Conservation (phyloP, 2,329 filamentous ascomycete species). For the Exutisphaerella laricina region DNA sequence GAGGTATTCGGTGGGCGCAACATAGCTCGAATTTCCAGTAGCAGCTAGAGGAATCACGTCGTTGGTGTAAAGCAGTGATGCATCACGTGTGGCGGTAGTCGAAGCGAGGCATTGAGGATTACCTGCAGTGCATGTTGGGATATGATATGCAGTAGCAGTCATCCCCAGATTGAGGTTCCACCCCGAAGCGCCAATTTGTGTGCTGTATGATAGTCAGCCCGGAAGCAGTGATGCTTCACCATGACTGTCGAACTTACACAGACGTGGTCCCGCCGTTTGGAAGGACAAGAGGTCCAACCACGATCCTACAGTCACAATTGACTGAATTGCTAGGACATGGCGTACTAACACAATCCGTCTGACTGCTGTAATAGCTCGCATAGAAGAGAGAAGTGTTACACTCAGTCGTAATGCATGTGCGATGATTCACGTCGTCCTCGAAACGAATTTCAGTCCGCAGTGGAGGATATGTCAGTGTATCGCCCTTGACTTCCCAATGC, state of each 20-base stretch:
- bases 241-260: no score
- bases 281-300: slow-evolving; percentile 19
- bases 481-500: slow-evolving; percentile 13
- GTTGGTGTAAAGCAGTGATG: slow-evolving; percentile 19
- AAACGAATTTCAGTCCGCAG: slow-evolving; percentile 18
- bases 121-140: slow-evolving; percentile 12
- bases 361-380: slow-evolving; percentile 14
- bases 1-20: slow-evolving; percentile 11
- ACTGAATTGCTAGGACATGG: slow-evolving; percentile 24
- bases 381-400: slow-evolving; percentile 22
- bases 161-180: slow-evolving; percentile 22
- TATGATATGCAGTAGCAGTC: slow-evolving; percentile 13
- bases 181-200: slow-evolving; percentile 18
- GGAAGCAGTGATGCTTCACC: no score
- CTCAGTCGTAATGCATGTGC: slow-evolving; percentile 21
- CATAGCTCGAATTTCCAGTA: not conserved
- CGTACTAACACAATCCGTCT: slow-evolving; percentile 9
- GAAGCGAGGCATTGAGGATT: slow-evolving; percentile 11
- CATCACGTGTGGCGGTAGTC: slow-evolving; percentile 5
- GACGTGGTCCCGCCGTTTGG: slow-evolving; percentile 15
- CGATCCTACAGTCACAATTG: slow-evolving; percentile 22
- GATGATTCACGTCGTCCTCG: slow-evolving; percentile 11
- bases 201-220: slow-evolving; percentile 4
- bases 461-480: slow-evolving; percentile 12
- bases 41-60: slow-evolving; percentile 6